These are phyloP conservation scores for Knoxdaviesia capensis DNA, from an alignment of 2,329 filamentous ascomycete genomes.

Conservation along the genomic window DNA sequence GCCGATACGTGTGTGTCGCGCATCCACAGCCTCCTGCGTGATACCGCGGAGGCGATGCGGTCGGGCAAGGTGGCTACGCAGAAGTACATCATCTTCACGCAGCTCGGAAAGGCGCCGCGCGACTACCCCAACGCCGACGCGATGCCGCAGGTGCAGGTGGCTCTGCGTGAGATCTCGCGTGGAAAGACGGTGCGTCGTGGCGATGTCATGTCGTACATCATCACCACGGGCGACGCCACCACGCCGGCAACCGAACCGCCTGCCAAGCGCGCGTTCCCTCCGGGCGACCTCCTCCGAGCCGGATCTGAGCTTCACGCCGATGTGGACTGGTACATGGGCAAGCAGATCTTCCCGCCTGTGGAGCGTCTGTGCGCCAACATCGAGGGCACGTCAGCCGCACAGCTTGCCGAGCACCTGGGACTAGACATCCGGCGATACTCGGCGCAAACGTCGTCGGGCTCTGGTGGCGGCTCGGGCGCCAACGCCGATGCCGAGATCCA, in stretches of 20 bases:
- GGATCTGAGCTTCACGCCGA: constrained; percentile 64
- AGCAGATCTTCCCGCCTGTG: constrained; percentile 95
- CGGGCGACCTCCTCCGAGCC: constrained; percentile 64
- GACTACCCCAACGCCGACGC: constrained; percentile 88
- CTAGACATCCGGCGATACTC: constrained; percentile 78
- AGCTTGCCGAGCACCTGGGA: constrained; percentile 82
- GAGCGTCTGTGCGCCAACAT: constrained; percentile 96
- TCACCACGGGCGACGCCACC: constrained; percentile 47
- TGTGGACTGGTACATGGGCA: constrained; percentile 94
- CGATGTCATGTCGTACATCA: constrained; percentile 91
- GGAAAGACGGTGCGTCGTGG: constrained; percentile 81
- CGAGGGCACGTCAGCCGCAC: constrained; percentile 70
- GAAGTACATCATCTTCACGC: constrained; percentile 96
- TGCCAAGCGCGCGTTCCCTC: constrained; percentile 75
- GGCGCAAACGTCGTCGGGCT: constrained; percentile 19
- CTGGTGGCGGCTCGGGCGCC: neutral
- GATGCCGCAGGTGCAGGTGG: constrained; percentile 96
- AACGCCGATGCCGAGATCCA: constrained; percentile 53
- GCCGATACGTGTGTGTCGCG: constrained; percentile 71
- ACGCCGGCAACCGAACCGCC: constrained; percentile 45
- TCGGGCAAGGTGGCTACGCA: constrained; percentile 51
- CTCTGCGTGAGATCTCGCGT: constrained; percentile 65
- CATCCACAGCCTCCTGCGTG: constrained; percentile 81
- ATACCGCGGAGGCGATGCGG: constrained; percentile 73
- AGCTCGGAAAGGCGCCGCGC: constrained; percentile 81